Percentiles rank a stretch among this genome's conserved stretches.
phyloP scores from a whole-genome alignment of 139 green algal genomes.

The Raphidocelis subcapitata region DNA sequence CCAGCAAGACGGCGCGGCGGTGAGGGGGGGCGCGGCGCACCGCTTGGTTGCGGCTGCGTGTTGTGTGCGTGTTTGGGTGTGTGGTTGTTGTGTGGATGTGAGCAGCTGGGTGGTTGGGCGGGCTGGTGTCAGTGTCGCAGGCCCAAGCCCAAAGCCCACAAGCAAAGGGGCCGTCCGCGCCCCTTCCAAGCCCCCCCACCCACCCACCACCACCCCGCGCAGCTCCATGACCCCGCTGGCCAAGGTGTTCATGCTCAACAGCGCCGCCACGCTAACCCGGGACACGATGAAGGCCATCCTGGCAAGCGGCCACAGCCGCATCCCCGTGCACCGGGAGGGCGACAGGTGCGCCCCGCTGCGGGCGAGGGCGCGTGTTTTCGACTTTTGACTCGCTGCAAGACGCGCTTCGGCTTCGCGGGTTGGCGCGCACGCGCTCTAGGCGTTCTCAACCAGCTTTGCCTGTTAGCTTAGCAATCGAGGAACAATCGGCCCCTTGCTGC shows the following conservation, averaged over 20 bases:
- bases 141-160: not conserved
- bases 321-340: slow-evolving; percentile 71
- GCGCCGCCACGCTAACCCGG: slow-evolving; percentile 35
- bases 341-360: too few relatives aligned
- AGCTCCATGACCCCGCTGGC: slow-evolving; percentile 87
- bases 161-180: too few relatives aligned
- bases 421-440: too few relatives aligned
- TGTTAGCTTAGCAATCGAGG: too few relatives aligned
- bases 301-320: slow-evolving; percentile 71
- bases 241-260: slow-evolving; percentile 86
- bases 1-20: slow-evolving; percentile 71
- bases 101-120: not conserved
- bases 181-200: too few relatives aligned
- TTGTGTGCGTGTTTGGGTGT: not conserved
- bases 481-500: too few relatives aligned
- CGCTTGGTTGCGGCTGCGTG: too few relatives aligned
- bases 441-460: too few relatives aligned
- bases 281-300: slow-evolving; percentile 63
- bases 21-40: slow-evolving; percentile 5
- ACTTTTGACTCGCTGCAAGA: too few relatives aligned
- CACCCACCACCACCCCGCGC: not conserved
- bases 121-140: not conserved
- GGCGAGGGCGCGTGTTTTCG: too few relatives aligned
- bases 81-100: not conserved
- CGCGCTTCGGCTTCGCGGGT: too few relatives aligned